These are phyloP conservation scores for Sporothrix curviconia DNA, from an alignment of 2,329 filamentous ascomycete species.

Conservation along the genomic window DNA sequence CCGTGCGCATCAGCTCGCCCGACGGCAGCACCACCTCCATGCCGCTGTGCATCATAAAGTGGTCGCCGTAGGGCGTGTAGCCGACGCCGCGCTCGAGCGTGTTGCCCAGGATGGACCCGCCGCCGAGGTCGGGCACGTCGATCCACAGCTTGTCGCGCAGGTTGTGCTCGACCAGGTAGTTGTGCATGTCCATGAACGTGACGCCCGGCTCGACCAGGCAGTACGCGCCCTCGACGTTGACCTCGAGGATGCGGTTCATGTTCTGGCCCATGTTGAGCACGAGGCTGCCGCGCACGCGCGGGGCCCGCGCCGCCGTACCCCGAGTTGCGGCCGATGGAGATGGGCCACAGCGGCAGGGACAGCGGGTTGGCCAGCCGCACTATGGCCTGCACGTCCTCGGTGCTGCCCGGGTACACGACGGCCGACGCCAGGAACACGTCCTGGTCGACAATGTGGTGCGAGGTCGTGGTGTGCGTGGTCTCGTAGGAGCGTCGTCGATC, in stretches of 20 bases:
- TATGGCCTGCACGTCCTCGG: constrained; percentile 41
- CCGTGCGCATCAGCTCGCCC: constrained; percentile 39
- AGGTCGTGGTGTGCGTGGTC: constrained; percentile 34
- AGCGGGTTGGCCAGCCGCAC: constrained; percentile 31
- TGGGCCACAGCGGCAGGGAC: constrained; percentile 42
- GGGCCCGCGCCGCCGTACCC: constrained; percentile 44
- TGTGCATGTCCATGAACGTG: constrained; percentile 43
- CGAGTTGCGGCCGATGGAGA: constrained; percentile 43
- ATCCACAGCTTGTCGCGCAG: constrained; percentile 36
- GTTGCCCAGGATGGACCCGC: constrained; percentile 40
- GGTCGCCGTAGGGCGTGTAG: constrained; percentile 38
- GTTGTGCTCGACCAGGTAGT: constrained; percentile 20
- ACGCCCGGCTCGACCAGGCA: constrained; percentile 51
- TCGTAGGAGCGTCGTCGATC: constrained; percentile 31
- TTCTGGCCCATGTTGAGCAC: constrained; percentile 44
- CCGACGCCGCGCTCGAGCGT: constrained; percentile 40
- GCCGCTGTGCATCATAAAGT: constrained; percentile 31
- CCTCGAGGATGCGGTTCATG: constrained; percentile 47
- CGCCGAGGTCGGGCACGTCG: constrained; percentile 36
- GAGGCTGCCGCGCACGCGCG: constrained; percentile 43
- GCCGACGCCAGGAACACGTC: constrained; percentile 38
- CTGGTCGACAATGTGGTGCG: constrained; percentile 35
- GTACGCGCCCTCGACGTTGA: constrained; percentile 43
- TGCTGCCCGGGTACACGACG: constrained; percentile 36
- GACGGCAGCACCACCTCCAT: constrained; percentile 32